Percentiles rank a stretch among this genome's conserved stretches.
These are phyloP conservation scores for Pichia sp. DNA, from an alignment of 1,139 yeast genomes.

Conservation along the genomic window DNA sequence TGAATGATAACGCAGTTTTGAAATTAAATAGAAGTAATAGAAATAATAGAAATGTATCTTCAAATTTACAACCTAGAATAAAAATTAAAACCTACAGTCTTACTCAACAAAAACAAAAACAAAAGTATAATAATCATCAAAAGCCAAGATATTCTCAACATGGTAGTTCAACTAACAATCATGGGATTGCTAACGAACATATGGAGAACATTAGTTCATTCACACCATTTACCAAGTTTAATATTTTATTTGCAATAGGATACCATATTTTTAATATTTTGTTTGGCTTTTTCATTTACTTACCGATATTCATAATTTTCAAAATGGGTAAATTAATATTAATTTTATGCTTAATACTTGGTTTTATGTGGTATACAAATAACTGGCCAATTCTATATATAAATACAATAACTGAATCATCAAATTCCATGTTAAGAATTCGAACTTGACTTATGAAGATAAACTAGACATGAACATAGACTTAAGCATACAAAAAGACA, in stretches of 20 bases:
- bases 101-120: neutral
- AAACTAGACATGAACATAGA: too few species aligned
- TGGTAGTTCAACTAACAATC: neutral
- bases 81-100: neutral
- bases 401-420: neutral
- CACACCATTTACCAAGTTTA: neutral
- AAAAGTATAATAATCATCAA: neutral
- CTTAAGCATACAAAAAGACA: too few species aligned
- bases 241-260: constrained; percentile 8
- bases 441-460: neutral
- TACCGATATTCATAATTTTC: constrained; percentile 12
- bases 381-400: neutral
- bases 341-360: neutral
- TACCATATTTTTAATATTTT: constrained; percentile 10
- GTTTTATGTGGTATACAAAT: neutral
- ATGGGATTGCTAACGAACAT: constrained; percentile 2
- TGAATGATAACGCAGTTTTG: neutral
- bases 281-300: constrained; percentile 10
- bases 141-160: neutral
- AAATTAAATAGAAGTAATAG: neutral
- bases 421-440: neutral
- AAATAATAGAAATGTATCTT: neutral
- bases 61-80: neutral
- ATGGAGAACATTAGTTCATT: neutral
- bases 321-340: constrained; percentile 1